Percentiles rank a stretch among this genome's conserved stretches.
Conservation (phyloP, 2,329 filamentous ascomycete species). For the Gnomoniopsis sp. region DNA sequence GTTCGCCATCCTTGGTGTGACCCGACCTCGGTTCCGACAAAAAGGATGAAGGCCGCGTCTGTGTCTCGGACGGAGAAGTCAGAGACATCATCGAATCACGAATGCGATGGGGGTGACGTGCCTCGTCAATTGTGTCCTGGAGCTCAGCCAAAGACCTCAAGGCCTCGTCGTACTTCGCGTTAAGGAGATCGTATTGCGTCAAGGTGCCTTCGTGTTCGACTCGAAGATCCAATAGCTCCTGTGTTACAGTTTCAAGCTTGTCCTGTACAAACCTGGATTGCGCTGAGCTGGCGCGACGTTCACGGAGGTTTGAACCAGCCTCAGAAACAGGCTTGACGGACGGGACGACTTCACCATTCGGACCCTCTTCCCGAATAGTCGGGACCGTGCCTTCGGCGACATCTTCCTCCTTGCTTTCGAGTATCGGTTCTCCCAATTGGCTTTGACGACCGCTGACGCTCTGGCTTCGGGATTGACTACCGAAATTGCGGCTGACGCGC, state of each 20-base stretch:
- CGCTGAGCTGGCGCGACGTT: slow-evolving; percentile 62
- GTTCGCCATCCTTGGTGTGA: slow-evolving; percentile 64
- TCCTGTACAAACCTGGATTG: slow-evolving; percentile 86
- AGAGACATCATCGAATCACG: slow-evolving; percentile 56
- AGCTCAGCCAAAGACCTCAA: slow-evolving; percentile 78
- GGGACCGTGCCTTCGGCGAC: slow-evolving; percentile 15
- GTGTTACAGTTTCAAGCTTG: slow-evolving; percentile 86
- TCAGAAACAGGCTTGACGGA: slow-evolving; percentile 27
- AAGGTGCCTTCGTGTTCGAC: slow-evolving; percentile 86
- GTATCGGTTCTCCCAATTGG: slow-evolving; percentile 52
- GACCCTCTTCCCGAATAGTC: slow-evolving; percentile 25
- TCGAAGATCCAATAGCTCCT: slow-evolving; percentile 86
- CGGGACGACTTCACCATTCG: slow-evolving; percentile 30
- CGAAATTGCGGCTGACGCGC: slow-evolving; percentile 37
- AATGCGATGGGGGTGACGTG: slow-evolving; percentile 56
- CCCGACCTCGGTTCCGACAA: slow-evolving; percentile 73
- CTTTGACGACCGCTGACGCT: slow-evolving; percentile 53
- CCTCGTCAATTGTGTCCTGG: slow-evolving; percentile 80
- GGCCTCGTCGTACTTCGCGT: slow-evolving; percentile 87
- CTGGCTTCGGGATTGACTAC: slow-evolving; percentile 51
- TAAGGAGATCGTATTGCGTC: slow-evolving; percentile 75
- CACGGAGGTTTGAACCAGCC: slow-evolving; percentile 23
- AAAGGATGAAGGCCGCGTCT: slow-evolving; percentile 72
- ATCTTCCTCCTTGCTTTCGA: slow-evolving; percentile 47
- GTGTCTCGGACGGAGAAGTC: slow-evolving; percentile 43